A percentile compares a stretch with the other conserved stretches of the same genome.
These are phyloP conservation scores for Sporothrix globosa DNA, from an alignment of 2,329 filamentous ascomycete species.

Conservation along the genomic window DNA sequence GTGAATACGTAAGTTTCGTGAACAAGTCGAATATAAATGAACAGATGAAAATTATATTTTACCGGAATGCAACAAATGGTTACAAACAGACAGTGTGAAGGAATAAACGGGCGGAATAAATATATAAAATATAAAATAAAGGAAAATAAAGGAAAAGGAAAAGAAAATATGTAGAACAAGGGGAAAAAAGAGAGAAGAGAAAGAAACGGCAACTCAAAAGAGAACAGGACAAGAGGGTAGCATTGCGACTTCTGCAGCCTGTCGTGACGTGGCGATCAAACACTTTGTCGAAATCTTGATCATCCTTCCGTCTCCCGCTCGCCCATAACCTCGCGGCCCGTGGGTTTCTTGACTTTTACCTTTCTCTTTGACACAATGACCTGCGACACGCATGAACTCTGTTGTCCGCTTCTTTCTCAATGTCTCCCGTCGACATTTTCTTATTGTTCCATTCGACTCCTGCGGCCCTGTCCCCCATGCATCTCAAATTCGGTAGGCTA, in stretches of 20 bases:
- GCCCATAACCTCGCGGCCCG: constrained; percentile 8
- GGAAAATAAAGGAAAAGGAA: not conserved
- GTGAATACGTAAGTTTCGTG: too few relatives aligned
- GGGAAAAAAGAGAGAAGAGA: not conserved
- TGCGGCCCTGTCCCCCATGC: not conserved
- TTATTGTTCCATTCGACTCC: not conserved
- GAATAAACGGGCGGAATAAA: too few relatives aligned
- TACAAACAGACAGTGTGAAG: too few relatives aligned
- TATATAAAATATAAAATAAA: too few relatives aligned
- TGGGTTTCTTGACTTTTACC: not conserved
- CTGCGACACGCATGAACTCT: constrained; percentile 5
- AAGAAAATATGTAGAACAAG: not conserved
- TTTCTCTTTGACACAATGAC: not conserved
- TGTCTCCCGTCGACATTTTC: not conserved
- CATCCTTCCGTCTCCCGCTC: constrained; percentile 10
- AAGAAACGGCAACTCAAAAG: not conserved
- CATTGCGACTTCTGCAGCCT: not conserved
- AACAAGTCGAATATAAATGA: too few relatives aligned
- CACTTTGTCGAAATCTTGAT: not conserved
- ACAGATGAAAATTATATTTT: not conserved
- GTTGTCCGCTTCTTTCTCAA: not conserved
- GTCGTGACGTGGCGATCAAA: constrained; percentile 17
- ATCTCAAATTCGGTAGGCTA: constrained; percentile 3
- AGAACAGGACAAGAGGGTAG: not conserved
- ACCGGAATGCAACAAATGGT: too few relatives aligned